Evolutionary conservation across 176 grass and related monocot species (phyloP).

Genomic region (Carex pumila): DNA sequence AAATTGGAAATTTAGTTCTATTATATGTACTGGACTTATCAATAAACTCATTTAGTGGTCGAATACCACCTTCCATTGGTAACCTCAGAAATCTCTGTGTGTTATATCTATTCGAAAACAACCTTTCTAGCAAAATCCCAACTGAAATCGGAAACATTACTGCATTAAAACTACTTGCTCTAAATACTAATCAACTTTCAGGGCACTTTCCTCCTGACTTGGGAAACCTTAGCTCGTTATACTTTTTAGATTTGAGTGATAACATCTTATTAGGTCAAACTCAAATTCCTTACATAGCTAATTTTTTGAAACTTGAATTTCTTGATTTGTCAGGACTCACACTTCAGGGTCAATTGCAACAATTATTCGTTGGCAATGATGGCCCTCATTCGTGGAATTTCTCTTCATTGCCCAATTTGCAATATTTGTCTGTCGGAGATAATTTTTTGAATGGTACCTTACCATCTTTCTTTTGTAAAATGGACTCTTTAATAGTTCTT

Average conservation of each 20-base stretch:
- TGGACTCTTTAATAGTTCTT: slow-evolving; percentile 32
- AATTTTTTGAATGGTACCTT: slow-evolving; percentile 37
- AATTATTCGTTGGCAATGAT: slow-evolving; percentile 4
- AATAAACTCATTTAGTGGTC: slow-evolving; percentile 30
- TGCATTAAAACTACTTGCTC: slow-evolving; percentile 26
- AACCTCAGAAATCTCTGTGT: slow-evolving; percentile 39
- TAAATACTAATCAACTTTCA: slow-evolving; percentile 47
- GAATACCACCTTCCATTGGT: slow-evolving; percentile 35
- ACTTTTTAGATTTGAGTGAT: no score
- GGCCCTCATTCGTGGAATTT: not conserved
- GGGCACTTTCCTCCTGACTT: slow-evolving; percentile 36
- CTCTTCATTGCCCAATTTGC: not conserved
- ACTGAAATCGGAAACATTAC: slow-evolving; percentile 49
- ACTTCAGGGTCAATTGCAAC: slow-evolving; percentile 4
- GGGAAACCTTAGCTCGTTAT: no score
- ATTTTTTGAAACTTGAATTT: not conserved
- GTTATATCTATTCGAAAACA: slow-evolving; percentile 47
- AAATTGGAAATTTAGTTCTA: slow-evolving; percentile 38
- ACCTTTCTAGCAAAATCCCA: slow-evolving; percentile 46
- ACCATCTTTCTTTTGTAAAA: slow-evolving; percentile 37
- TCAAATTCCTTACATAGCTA: not conserved
- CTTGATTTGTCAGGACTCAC: slow-evolving; percentile 28
- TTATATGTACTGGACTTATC: slow-evolving; percentile 41
- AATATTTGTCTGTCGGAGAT: slow-evolving; percentile 13
- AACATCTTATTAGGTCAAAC: not conserved